Base-by-base conservation (phyloP, 768 basidiomycete genomes). In the Collybia sp. region DNA sequence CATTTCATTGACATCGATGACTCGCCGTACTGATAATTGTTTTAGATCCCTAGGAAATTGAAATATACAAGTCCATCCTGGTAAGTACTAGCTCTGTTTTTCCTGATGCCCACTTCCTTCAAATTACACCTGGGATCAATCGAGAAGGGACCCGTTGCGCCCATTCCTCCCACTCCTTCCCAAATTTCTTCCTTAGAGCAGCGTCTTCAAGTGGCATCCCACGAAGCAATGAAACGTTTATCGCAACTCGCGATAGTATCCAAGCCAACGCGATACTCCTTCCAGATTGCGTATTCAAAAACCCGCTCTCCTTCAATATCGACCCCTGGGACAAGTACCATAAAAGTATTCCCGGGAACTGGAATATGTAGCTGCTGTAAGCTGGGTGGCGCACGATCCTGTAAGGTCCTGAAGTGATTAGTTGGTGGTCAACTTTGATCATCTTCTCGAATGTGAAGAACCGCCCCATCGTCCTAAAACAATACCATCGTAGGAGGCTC, bases 61-160 rank as follows among this genome's bases (percentile, higher is more conserved):
- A n/a, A n/a, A n/a, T n/a, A n/a, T n/a, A n/a, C n/a, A n/a, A n/a
- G n/a, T n/a, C n/a, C n/a, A n/a, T n/a, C n/a, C n/a, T n/a, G n/a
- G n/a, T n/a, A n/a, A n/a, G n/a, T n/a, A n/a, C n/a, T n/a, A n/a
- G n/a, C n/a, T n/a, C n/a, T n/a, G n/a, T n/a, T n/a, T n/a, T n/a
- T n/a, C n/a, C n/a, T n/a, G n/a, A n/a, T n/a, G n/a, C n/a, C n/a
- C 64, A 67, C 5, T 61, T 66, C 0, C 25, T 25, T 25, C 25
- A 25, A 25, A 25, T 25, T 25, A 25, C 25, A 8, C 44, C 32
- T 18, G 44, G 44, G 9, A 45, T 16, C 4, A 45, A 2, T 8
- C 15, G 6, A 16, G 35, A 19, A 10, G 34, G 44, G 20, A 45
- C 44, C 19, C 12, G n/a, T 11, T 30, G 34, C 6, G 34, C 16